Evolutionary conservation across 1,139 yeast species (phyloP).

Genomic region (Saccharomycopsis hybrid): DNA sequence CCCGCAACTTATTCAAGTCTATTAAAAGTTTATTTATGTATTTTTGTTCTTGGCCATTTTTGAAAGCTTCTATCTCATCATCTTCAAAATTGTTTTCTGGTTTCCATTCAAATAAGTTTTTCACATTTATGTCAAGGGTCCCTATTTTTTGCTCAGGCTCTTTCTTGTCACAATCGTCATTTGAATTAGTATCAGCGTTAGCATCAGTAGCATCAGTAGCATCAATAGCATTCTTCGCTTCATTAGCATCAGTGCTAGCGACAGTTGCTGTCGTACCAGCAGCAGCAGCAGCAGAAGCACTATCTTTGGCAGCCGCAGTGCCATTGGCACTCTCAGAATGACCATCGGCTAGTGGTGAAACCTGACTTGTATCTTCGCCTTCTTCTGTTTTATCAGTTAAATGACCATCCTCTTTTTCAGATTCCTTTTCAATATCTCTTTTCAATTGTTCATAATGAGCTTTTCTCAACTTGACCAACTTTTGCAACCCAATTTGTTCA

Average conservation of each 20-base stretch:
- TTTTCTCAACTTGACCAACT: conserved; percentile 37
- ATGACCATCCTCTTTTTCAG: too few species aligned
- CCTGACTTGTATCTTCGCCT: background rate
- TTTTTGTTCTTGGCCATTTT: conserved; percentile 41
- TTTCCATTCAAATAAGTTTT: conserved; percentile 47
- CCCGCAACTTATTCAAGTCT: conserved; percentile 56
- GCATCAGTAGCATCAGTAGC: conserved; percentile 21
- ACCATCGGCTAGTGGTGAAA: too few species aligned
- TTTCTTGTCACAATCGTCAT: too few species aligned
- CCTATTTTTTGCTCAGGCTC: conserved; percentile 16
- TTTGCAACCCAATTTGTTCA: conserved; percentile 59
- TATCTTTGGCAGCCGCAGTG: conserved; percentile 8
- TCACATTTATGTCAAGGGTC: conserved; percentile 33
- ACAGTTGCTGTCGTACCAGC: too few species aligned
- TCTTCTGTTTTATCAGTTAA: conserved; percentile 6
- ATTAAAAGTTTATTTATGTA: conserved; percentile 51
- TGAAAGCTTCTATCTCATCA: conserved; percentile 46
- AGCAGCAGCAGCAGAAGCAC: conserved; percentile 7
- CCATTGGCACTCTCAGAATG: conserved; percentile 8
- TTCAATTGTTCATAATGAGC: conserved; percentile 10
- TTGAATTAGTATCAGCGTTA: too few species aligned
- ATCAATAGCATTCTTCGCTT: background rate
- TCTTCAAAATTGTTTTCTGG: conserved; percentile 46
- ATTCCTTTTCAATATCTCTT: background rate
- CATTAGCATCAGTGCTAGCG: too few species aligned